Base-by-base conservation (phyloP, 2,329 filamentous ascomycete genomes). In the Xylariaceae sp. region DNA sequence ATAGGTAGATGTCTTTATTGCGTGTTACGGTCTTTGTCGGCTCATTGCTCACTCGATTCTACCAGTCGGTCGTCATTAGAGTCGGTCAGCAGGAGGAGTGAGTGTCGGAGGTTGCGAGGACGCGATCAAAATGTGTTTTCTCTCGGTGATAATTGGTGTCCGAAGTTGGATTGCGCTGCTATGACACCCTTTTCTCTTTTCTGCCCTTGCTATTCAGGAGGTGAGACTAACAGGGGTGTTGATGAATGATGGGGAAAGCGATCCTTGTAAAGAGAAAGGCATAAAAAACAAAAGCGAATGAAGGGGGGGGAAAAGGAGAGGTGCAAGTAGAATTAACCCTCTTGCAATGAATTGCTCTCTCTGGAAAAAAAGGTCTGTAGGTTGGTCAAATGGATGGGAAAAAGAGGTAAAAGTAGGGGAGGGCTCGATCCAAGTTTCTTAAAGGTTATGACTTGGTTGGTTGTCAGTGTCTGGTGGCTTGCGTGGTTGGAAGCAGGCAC, bases 21-120 rank as follows among this genome's bases (percentile, higher is more conserved):
- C 64, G 52, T 46, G 60, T 63, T 61, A 66, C 62, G 58, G 61
- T 56, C 65, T 66, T 66, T 67, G 64, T 66, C 59, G 65, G 61
- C 56, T 62, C 64, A 62, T 60, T 60, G 61, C 53, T 44, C 23
- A 36, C 29, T 33, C 23, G 49, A 47, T 45, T 44, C 33, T 39
- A 39, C 48, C 17, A 24, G 43, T 39, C 19, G 37, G 46, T 45
- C 29, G 41, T 57, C 19, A 43, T 41, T 24, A 26, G 29, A 55
- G 4, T 28, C 41, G 41, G 39, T 46, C 43, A 41, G 40, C 33
- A 45, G 39, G 34, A 47, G n/a, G 50, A 41, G 41, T 53, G 45
- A 16, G 26, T 40, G 12, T 51, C 26, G 31, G 31, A 26, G 33
- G n/a, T 29, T 21, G 50, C 34, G 37, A 48, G 53, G 43, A 47